Percentiles rank a stretch among this genome's conserved stretches.
Conservation (phyloP, 1,139 yeast species). For the Nakaseomyces delphensis region DNA sequence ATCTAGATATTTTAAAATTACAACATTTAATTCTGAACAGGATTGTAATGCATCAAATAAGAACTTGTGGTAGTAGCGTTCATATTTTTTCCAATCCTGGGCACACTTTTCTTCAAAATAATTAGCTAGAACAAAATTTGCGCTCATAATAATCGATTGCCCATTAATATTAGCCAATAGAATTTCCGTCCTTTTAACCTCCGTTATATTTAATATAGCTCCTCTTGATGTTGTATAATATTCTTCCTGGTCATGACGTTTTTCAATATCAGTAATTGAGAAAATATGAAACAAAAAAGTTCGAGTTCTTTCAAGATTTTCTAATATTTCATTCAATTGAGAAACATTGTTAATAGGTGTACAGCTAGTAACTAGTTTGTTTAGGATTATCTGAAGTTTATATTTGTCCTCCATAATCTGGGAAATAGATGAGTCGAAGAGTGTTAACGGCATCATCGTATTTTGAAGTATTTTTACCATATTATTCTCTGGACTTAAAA, state of each 20-base stretch:
- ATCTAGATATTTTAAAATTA: constrained; percentile 10
- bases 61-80: constrained; percentile 12
- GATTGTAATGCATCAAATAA: constrained; percentile 8
- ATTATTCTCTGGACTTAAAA: constrained; percentile 8
- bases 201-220: constrained; percentile 6
- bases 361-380: constrained; percentile 11
- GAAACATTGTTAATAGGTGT: constrained; percentile 7
- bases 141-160: constrained; percentile 8
- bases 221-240: constrained; percentile 1
- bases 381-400: constrained; percentile 13
- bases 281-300: constrained; percentile 4
- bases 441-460: constrained; percentile 5
- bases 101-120: constrained; percentile 14
- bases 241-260: not conserved
- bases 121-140: constrained; percentile 10
- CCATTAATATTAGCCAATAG: constrained; percentile 13
- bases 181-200: constrained; percentile 11
- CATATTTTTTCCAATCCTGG: constrained; percentile 9
- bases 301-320: constrained; percentile 10
- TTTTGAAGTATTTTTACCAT: constrained; percentile 6
- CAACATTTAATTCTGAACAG: constrained; percentile 8
- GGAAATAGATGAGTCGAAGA: constrained; percentile 11
- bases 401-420: constrained; percentile 14
- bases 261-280: not conserved
- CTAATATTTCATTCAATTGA: constrained; percentile 9